phyloP scores from a whole-genome alignment of 768 basidiomycete genomes.

The Infundibulicybe gibba region DNA sequence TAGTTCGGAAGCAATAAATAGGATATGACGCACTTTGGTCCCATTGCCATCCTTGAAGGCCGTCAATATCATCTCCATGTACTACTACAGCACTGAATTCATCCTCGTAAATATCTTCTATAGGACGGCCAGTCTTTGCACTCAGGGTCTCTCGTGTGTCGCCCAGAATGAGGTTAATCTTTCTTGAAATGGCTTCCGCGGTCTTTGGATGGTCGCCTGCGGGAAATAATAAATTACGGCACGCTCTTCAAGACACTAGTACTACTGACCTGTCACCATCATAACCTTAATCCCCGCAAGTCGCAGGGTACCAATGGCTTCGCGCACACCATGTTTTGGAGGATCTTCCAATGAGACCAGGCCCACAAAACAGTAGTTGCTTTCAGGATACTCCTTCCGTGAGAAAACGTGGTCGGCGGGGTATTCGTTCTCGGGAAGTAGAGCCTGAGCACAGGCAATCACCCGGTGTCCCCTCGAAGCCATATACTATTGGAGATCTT shows the following conservation, averaged over 20 bases:
- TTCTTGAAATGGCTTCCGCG: constrained; percentile 69
- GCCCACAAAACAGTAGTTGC: constrained; percentile 61
- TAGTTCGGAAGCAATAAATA: background rate
- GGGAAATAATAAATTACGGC: background rate
- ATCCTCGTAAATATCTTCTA: constrained; percentile 64
- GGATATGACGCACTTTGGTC: constrained; percentile 51
- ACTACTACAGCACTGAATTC: constrained; percentile 65
- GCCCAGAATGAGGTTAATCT: constrained; percentile 66
- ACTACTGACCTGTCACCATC: constrained; percentile 62
- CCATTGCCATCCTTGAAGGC: constrained; percentile 70
- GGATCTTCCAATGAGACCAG: constrained; percentile 69
- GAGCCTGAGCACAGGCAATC: constrained; percentile 64
- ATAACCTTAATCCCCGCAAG: constrained; percentile 73
- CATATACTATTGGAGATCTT: constrained; percentile 50
- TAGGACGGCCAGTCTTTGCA: constrained; percentile 47
- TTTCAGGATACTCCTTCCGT: constrained; percentile 52
- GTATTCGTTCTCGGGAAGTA: constrained; percentile 48
- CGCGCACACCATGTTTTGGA: constrained; percentile 67
- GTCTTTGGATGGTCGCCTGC: constrained; percentile 70
- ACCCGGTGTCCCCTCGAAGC: constrained; percentile 74
- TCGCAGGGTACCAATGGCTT: constrained; percentile 68
- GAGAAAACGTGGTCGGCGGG: constrained; percentile 47
- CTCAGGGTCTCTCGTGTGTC: constrained; percentile 62
- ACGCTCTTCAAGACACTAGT: background rate
- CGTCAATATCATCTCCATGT: constrained; percentile 67